Evolutionary conservation across 805 yeast genomes (phyloP), one percentile per base, ranked within the genome.

Genomic region (Helenozyma rhizophorensis): DNA sequence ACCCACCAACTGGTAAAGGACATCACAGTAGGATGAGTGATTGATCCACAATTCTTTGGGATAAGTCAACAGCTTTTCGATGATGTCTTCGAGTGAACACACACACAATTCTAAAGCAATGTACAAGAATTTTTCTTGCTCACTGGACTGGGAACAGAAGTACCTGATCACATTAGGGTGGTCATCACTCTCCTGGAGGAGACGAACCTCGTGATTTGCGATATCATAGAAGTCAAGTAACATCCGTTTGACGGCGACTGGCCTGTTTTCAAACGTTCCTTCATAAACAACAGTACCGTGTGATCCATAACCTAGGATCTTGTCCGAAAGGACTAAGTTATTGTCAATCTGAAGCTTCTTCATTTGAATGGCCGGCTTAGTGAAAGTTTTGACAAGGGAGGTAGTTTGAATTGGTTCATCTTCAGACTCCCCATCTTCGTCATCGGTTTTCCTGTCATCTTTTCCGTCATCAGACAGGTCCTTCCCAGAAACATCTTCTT

Each of bases 201-300:
- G 58, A 16, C 80, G 73, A 9, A 93, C 94, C 51, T 90, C 98
- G 47, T 86, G 95, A 7, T 87, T 80, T 2, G 97, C 97, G 36
- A 90, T 77, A 50, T 93, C 97, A 57, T 84, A 90, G 51, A 89
- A 93, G 53, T 89, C 96, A 23, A 89, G 70, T 33, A 93, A 65
- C 95, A 93, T 85, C 48, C 97, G 65, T 56, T 93, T 93, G 6
- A 93, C 94, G 0, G 98, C 98, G 5, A 93, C 98, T 1, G 95
- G 96, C 36, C 98, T 71, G 45, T 78, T 81, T 52, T 90, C 96
- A 61, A 89, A 93, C 4, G 76, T 73, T 1, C 98, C 98, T 52
- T 81, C 78, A 53, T 78, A 87, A 1, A 93, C 98, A 18, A 90
- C 87, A 0, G 98, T 93, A 17, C 98, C 98, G 47, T 89, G 96